Evolutionary conservation across 2,329 filamentous ascomycete genomes (phyloP), one percentile per base, ranked within the genome.

Genomic region (Penicillium sp.): DNA sequence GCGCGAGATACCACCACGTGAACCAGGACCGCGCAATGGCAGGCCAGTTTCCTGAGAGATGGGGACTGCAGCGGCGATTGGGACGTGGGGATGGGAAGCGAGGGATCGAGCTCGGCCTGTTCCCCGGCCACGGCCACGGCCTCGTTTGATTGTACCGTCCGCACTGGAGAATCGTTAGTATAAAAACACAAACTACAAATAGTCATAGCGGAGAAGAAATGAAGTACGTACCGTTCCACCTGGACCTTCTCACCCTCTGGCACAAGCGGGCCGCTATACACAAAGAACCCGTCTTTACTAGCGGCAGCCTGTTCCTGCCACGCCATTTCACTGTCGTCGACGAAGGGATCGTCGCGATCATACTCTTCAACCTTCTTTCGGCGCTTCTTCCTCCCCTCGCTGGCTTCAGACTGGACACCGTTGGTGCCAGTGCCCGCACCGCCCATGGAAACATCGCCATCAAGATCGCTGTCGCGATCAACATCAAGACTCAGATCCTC

Each of bases 221-320:
- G 35, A 19, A 62, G 37, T 49, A 81, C 78, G 72, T 80, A 88
- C 86, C 85, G 83, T 73, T 90, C 88, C 54, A 88, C 82, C 59
- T 84, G 79, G 44, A 87, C 82, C 78, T 95, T 94, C 79, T 96
- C 91, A 24, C 89, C 91, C 78, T 96, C 93, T 5, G 91, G 91
- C 24, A 98, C 86, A 51, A 99, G 82, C 9, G 94, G 94, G 3
- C 95, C 95, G 63, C 92, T 96, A 78, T 97, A 99, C 1, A 99
- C 95, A 75, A 98, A 99, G 81, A 98, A 99, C 1, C 95, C 95
- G 75, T 98, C 95, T 70, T 94, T 92, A 68, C 92, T 94, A 51
- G 95, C 93, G 4, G 94, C 93, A 7, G 94, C 94, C 75, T 96
- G 91, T 73, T 96, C 92, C 78, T 98, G 92, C 94, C 94, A 98